A percentile compares a stretch with the other conserved stretches of the same genome.
These are phyloP conservation scores for Phylloboletellus chloephorus DNA, from an alignment of 1,284 basidiomycete genomes.

Conservation along the genomic window DNA sequence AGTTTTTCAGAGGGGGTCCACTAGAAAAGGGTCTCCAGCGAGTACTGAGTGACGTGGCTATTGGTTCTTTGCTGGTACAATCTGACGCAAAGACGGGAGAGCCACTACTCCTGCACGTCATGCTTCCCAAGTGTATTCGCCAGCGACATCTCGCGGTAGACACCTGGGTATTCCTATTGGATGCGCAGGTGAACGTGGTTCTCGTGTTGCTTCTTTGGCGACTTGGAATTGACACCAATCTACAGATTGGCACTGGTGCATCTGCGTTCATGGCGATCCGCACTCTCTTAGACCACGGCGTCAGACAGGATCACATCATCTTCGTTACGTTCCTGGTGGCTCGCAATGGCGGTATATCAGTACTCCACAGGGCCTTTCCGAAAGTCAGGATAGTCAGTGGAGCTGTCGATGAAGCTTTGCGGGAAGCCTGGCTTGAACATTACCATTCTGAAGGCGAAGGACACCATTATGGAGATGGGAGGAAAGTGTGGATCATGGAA, in stretches of 20 bases:
- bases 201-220: neutral
- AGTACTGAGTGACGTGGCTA: conserved; percentile 81
- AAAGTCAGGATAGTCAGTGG: conserved; percentile 76
- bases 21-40: conserved; percentile 87
- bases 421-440: conserved; percentile 63
- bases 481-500: conserved; percentile 70
- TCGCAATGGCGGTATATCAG: conserved; percentile 70
- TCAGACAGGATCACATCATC: conserved; percentile 77
- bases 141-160: conserved; percentile 57
- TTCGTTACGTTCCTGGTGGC: conserved; percentile 89
- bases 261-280: conserved; percentile 96
- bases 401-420: conserved; percentile 70
- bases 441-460: conserved; percentile 41
- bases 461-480: conserved; percentile 37
- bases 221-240: neutral
- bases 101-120: conserved; percentile 79
- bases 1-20: conserved; percentile 65
- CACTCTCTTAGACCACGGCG: conserved; percentile 94
- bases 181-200: conserved; percentile 67
- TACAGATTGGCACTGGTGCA: conserved; percentile 88
- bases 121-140: conserved; percentile 72
- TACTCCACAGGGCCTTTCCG: conserved; percentile 81
- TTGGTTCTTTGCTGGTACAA: conserved; percentile 90
- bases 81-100: conserved; percentile 83
- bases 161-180: conserved; percentile 86